Conservation (phyloP, 768 basidiomycete species). For the Glaciozyma antarctica region DNA sequence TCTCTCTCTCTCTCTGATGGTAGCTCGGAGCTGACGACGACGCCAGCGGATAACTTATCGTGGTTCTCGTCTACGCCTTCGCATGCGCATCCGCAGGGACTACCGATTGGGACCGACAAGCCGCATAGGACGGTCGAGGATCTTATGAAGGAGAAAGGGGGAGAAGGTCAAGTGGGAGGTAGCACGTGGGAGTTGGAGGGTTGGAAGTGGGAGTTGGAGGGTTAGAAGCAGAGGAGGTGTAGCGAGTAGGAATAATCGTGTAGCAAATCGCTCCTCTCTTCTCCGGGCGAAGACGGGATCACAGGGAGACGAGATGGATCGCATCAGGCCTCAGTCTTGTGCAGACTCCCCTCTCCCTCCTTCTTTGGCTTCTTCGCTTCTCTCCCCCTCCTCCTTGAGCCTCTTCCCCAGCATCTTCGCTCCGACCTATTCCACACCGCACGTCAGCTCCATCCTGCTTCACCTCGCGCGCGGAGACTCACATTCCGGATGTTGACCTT, state of each 20-base stretch:
- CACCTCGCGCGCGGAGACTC: slow-evolving; percentile 9
- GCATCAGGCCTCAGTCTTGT: no score
- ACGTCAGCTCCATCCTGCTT: not conserved
- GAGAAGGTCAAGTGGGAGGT: slow-evolving; percentile 54
- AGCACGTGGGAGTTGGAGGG: not conserved
- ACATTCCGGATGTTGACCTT: slow-evolving; percentile 40
- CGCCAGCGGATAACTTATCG: slow-evolving; percentile 70
- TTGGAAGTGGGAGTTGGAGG: slow-evolving; percentile 2
- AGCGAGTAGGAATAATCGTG: no score
- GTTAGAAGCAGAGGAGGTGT: not conserved
- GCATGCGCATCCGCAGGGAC: slow-evolving; percentile 18
- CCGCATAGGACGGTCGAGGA: slow-evolving; percentile 73
- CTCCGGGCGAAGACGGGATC: no score
- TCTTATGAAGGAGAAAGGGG: slow-evolving; percentile 62
- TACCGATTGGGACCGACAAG: slow-evolving; percentile 36
- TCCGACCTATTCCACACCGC: no score
- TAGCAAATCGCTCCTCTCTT: no score
- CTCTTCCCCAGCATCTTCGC: no score
- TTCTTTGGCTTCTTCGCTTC: no score
- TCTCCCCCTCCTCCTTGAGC: no score
- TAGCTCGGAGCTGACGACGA: not conserved
- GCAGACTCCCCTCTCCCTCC: no score
- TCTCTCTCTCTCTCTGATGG: not conserved
- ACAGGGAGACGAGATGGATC: no score
- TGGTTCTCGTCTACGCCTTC: slow-evolving; percentile 53